These are phyloP conservation scores for Corymbia maculata DNA, from an alignment of 345 rosid genomes.

Conservation along the genomic window DNA sequence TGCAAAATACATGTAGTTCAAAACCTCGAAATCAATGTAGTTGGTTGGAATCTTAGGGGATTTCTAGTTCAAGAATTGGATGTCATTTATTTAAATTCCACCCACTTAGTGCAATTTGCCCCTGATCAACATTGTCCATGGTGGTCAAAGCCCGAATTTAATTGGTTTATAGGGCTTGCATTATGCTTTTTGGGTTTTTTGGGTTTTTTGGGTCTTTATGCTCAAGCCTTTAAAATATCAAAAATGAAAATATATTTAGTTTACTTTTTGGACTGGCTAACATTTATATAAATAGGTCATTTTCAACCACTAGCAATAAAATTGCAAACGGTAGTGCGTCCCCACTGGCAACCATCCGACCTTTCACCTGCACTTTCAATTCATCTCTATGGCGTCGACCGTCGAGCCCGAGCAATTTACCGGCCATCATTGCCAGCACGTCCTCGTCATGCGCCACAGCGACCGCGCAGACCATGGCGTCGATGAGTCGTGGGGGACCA, in stretches of 20 bases:
- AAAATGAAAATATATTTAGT: background rate
- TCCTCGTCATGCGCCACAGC: slow-evolving; percentile 80
- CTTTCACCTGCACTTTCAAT: background rate
- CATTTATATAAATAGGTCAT: background rate
- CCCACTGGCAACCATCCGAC: background rate
- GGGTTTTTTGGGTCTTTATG: background rate
- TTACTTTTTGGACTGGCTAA: background rate
- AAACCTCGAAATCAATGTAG: background rate
- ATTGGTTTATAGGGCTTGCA: background rate
- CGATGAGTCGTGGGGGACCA: slow-evolving; percentile 30
- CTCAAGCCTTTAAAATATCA: background rate
- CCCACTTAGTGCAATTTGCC: background rate
- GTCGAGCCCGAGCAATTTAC: background rate
- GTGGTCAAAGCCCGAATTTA: background rate
- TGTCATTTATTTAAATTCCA: background rate
- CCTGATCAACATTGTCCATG: background rate
- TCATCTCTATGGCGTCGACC: background rate
- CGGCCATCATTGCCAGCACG: slow-evolving; percentile 31
- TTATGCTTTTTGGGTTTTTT: background rate
- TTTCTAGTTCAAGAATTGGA: background rate
- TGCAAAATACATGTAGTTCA: background rate
- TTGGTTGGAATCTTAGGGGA: background rate
- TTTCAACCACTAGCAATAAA: background rate
- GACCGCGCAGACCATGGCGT: slow-evolving; percentile 64
- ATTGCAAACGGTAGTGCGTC: background rate